phyloP scores from a whole-genome alignment of 352 stramenopile species.

The Phytophthora idaei region DNA sequence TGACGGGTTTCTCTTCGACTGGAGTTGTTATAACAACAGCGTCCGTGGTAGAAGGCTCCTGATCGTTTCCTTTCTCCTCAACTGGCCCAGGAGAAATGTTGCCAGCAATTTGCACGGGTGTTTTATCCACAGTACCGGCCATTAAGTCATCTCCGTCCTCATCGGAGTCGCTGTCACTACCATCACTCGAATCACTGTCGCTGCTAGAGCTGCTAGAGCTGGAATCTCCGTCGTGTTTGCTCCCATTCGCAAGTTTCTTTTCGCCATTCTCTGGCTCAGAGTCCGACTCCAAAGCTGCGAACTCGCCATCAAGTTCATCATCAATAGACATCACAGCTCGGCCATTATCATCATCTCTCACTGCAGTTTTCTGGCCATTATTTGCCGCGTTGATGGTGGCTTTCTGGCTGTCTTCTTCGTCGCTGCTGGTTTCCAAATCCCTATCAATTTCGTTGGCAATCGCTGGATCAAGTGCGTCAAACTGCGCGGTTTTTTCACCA shows the following conservation, averaged over 20 bases:
- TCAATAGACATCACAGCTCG: conserved; percentile 32
- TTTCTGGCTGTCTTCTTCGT: conserved; percentile 29
- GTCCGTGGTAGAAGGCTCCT: not conserved
- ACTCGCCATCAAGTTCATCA: conserved; percentile 45
- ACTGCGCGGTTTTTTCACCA: not conserved
- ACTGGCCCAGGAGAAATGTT: not conserved
- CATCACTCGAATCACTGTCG: conserved; percentile 39
- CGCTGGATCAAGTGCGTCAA: conserved; percentile 8
- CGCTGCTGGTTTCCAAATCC: conserved; percentile 35
- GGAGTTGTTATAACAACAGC: conserved; percentile 17
- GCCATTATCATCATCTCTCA: not conserved
- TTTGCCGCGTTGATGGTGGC: not conserved
- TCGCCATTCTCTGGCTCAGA: conserved; percentile 21
- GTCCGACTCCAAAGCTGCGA: conserved; percentile 39
- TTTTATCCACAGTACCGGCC: not conserved
- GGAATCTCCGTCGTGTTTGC: conserved; percentile 7
- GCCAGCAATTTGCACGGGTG: not conserved
- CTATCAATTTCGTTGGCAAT: conserved; percentile 39
- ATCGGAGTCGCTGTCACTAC: conserved; percentile 36
- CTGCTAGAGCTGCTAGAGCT: conserved; percentile 40
- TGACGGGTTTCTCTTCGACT: conserved; percentile 18
- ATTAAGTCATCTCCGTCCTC: conserved; percentile 14
- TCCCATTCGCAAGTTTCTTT: not conserved
- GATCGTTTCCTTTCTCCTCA: not conserved
- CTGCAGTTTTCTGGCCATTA: no score